These are phyloP conservation scores for Solanum peruvianum DNA, from an alignment of 257 asterid genomes.

Conservation along the genomic window DNA sequence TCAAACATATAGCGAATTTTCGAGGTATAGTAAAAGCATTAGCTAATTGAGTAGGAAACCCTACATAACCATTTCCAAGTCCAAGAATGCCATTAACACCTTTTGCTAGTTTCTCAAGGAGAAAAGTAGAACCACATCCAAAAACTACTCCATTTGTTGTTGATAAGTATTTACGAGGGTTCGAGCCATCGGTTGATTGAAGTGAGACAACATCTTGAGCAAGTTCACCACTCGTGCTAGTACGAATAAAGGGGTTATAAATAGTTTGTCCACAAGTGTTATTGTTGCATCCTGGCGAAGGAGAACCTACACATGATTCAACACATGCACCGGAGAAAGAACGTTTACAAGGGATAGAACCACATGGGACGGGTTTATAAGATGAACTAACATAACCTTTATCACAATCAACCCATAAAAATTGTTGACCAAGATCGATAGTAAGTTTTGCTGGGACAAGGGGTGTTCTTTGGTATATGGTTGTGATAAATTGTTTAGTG, in stretches of 20 bases:
- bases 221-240: background rate
- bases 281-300: background rate
- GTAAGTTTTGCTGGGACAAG: slow-evolving; percentile 9
- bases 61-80: background rate
- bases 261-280: background rate
- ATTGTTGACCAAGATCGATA: slow-evolving; percentile 23
- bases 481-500: slow-evolving; percentile 6
- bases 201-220: background rate
- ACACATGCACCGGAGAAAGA: background rate
- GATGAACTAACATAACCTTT: slow-evolving; percentile 9
- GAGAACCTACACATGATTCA: background rate
- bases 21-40: background rate
- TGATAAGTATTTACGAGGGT: background rate
- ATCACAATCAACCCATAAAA: slow-evolving; percentile 24
- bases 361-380: slow-evolving; percentile 7
- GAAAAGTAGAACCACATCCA: background rate
- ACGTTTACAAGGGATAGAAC: slow-evolving; percentile 6
- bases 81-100: background rate
- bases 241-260: background rate
- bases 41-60: background rate
- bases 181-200: background rate
- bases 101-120: background rate
- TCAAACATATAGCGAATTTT: background rate
- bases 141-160: background rate
- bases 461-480: slow-evolving; percentile 19